A percentile compares a stretch with the other conserved stretches of the same genome.
Conservation (phyloP, 371 early-diverging fungal genomes). For the Dentiscutata heterogama region DNA sequence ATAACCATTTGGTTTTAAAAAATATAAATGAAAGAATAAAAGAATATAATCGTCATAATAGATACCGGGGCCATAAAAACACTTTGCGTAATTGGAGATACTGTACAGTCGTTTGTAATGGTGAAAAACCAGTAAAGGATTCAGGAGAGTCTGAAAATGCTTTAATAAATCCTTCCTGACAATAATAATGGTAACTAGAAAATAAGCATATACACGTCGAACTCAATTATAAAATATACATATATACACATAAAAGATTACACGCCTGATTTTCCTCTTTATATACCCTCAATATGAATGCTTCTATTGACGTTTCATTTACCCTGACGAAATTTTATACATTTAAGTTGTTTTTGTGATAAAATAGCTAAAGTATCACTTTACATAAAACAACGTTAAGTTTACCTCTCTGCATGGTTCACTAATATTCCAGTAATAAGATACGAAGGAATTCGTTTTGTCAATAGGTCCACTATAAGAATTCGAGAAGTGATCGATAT, state of each 20-base stretch:
- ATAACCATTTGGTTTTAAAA: too few species aligned
- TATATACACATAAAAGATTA: background rate
- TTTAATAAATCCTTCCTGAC: conserved; percentile 88
- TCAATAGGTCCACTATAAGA: conserved; percentile 94
- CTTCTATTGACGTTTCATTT: conserved; percentile 83
- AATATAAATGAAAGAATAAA: background rate
- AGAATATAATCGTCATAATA: background rate
- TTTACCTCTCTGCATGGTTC: conserved; percentile 85
- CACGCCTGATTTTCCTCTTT: conserved; percentile 79
- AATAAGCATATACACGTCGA: background rate
- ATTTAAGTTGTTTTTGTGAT: background rate
- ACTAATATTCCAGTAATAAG: conserved; percentile 90
- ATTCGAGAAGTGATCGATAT: conserved; percentile 91
- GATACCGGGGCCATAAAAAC: conserved; percentile 88
- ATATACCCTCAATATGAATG: conserved; percentile 86
- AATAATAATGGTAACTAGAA: background rate
- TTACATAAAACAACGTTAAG: background rate
- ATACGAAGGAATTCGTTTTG: conserved; percentile 78
- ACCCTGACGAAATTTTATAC: conserved; percentile 61
- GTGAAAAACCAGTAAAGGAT: conserved; percentile 81
- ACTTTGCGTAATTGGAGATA: conserved; percentile 82
- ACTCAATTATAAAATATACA: background rate
- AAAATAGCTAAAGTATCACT: background rate
- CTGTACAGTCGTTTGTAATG: conserved; percentile 87
- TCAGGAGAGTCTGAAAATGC: conserved; percentile 94